Percentiles rank a stretch among this genome's conserved stretches.
These are phyloP conservation scores for Heritiera littoralis DNA, from an alignment of 345 rosid species.

Conservation along the genomic window DNA sequence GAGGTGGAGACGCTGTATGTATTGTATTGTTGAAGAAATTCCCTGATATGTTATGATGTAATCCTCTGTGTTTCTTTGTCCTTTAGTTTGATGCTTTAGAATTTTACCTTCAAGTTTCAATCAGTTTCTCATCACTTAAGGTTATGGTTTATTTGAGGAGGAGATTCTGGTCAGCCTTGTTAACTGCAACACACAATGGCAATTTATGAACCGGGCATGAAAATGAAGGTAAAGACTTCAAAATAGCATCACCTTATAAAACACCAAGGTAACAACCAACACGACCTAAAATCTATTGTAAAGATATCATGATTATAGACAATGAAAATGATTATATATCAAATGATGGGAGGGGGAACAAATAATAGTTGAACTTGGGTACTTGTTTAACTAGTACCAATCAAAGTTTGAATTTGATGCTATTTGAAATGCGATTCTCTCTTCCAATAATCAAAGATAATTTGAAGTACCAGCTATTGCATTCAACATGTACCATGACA, in stretches of 20 bases:
- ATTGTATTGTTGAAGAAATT: conserved; percentile 11
- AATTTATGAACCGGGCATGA: not conserved
- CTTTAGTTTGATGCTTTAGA: not conserved
- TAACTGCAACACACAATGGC: not conserved
- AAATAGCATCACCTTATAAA: not conserved
- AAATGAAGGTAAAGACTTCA: not conserved
- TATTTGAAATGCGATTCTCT: too few relatives aligned
- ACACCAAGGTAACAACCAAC: not conserved
- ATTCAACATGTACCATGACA: not conserved
- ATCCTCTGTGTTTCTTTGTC: not conserved
- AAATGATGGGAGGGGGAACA: not conserved
- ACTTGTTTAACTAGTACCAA: not conserved
- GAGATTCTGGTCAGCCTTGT: not conserved
- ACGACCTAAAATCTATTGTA: not conserved
- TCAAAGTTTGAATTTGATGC: not conserved
- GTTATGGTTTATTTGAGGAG: not conserved
- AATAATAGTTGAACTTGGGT: not conserved
- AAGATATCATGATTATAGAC: not conserved
- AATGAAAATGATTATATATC: not conserved
- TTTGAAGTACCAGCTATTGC: not conserved
- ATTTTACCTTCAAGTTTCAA: conserved; percentile 7
- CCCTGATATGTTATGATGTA: not conserved
- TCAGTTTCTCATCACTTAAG: not conserved
- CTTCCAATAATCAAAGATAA: not conserved
- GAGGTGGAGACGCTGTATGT: not conserved